Evolutionary conservation across 148 eudicot genomes (phyloP).

Genomic region (Heliosperma pusillum): DNA sequence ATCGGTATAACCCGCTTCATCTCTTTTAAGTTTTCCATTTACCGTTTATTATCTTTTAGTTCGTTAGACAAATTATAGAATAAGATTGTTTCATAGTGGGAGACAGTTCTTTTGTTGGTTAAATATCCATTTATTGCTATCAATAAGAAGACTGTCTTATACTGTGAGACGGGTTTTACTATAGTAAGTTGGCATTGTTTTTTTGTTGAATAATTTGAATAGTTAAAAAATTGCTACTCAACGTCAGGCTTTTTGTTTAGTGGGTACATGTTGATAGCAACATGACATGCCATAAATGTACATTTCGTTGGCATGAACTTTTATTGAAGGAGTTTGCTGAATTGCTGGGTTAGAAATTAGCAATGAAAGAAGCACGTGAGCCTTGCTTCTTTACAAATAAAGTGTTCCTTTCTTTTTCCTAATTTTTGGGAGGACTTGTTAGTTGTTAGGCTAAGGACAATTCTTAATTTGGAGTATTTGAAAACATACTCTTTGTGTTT

Average conservation of each 20-base stretch:
- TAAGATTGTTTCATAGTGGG: too few relatives aligned
- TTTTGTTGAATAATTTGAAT: too few relatives aligned
- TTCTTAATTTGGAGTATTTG: not conserved
- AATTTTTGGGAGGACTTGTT: constrained; percentile 12
- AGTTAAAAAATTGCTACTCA: not conserved
- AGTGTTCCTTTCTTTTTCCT: not conserved
- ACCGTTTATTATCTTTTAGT: not conserved
- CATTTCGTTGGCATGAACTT: constrained; percentile 15
- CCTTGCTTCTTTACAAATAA: not conserved
- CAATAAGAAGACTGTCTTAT: too few relatives aligned
- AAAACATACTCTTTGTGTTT: not conserved
- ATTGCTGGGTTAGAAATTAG: constrained; percentile 24
- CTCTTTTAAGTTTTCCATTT: not conserved
- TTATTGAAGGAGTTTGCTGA: constrained; percentile 2
- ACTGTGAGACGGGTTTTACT: too few relatives aligned
- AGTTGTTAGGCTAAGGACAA: not conserved
- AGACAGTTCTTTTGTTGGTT: not conserved
- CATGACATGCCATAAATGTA: constrained; percentile 12
- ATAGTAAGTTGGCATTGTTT: too few relatives aligned
- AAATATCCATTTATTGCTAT: too few relatives aligned
- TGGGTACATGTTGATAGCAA: constrained; percentile 8
- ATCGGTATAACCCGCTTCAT: constrained; percentile 46
- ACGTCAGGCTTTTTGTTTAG: not conserved
- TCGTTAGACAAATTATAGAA: not conserved
- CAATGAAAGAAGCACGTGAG: constrained; percentile 21